Evolutionary conservation across 2,329 filamentous ascomycete species (phyloP), one percentile per base, ranked within the genome.

Genomic region (Didymella sp.): DNA sequence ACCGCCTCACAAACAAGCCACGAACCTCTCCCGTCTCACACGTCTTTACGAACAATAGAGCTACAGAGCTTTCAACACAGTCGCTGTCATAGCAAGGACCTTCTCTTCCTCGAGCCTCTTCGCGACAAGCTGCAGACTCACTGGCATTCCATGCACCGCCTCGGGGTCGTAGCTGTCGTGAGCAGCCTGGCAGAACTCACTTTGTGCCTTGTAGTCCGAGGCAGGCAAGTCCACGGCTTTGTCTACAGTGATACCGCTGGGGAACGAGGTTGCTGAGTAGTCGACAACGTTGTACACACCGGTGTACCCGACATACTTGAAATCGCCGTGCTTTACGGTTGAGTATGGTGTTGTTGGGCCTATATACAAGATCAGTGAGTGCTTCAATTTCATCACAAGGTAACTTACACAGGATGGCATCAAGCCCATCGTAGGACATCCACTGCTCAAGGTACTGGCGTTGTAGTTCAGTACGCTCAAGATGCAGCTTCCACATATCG

Each of bases 401-500:
- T 4, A 15, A 66, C 50, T 27, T 59, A 70, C 71, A 68, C n/a
- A 82, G 58, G 27, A 82, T 79, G 2, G 74, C 79, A 62, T 82
- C 80, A 0, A 82, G 63, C 5, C 73, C 78, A 13, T 69, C 75
- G 19, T 73, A 69, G 2, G 71, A 73, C 30, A 67, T 73, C 79
- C 79, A 81, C 25, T 79, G 77, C 58, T 81, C 78, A 9, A 82
- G 75, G 48, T 80, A 81, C 35, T 73, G 59, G 25, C 73, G 74
- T 45, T 76, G 73, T 2, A 82, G 60, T 19, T 76, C 75, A 0
- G 78, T 79, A n/a, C 81, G 74, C 58, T 79, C 75, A 4, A 74
- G 60, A 12, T 84, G 81, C 3, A 82, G 60, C 59, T 82, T 76
- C 81, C 81, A 84, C 69, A 84, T 75, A 8, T 78, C 76, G 48